Evolutionary conservation across 495 filamentous ascomycete species (phyloP).

Genomic region (Penicillium steckii): DNA sequence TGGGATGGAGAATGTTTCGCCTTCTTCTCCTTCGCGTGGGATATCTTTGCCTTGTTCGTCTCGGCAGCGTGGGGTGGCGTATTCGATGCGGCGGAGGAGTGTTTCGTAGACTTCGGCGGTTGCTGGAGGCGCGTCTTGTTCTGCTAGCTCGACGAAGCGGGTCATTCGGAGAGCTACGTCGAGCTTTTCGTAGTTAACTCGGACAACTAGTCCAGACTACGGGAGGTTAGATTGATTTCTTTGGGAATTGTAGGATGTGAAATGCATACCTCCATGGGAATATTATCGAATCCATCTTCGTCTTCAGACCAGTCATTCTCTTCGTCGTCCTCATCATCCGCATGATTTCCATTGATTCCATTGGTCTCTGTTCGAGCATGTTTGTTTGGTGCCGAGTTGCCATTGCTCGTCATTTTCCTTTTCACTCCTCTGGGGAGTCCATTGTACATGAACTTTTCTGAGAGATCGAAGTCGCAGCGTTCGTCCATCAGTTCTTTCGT

Average conservation of each 20-base stretch:
- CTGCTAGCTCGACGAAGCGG: conserved; percentile 62
- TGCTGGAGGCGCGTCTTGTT: conserved; percentile 47
- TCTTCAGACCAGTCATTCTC: conserved; percentile 44
- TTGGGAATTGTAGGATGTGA: not conserved
- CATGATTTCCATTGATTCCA: conserved; percentile 25
- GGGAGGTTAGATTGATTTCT: not conserved
- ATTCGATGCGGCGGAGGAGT: conserved; percentile 67
- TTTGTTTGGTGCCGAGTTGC: conserved; percentile 7
- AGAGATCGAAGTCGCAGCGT: conserved; percentile 33
- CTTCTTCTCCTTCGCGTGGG: conserved; percentile 52
- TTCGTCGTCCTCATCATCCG: conserved; percentile 26
- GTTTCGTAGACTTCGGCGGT: conserved; percentile 74
- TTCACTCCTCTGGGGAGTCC: conserved; percentile 41
- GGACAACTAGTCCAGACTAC: conserved; percentile 63
- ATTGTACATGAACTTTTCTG: conserved; percentile 31
- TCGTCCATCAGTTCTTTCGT: conserved; percentile 32
- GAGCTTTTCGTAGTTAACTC: conserved; percentile 84
- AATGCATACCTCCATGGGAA: conserved; percentile 42
- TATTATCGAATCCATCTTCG: conserved; percentile 33
- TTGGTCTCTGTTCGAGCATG: conserved; percentile 11
- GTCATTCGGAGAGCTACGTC: conserved; percentile 76
- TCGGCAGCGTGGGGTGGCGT: conserved; percentile 65
- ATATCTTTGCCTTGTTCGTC: conserved; percentile 57
- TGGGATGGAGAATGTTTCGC: conserved; percentile 37
- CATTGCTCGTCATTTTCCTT: conserved; percentile 21